A percentile compares a stretch with the other conserved stretches of the same genome.
Evolutionary conservation across 2,329 filamentous ascomycete species (phyloP).

Genomic region (Clarireedia monteithiana): DNA sequence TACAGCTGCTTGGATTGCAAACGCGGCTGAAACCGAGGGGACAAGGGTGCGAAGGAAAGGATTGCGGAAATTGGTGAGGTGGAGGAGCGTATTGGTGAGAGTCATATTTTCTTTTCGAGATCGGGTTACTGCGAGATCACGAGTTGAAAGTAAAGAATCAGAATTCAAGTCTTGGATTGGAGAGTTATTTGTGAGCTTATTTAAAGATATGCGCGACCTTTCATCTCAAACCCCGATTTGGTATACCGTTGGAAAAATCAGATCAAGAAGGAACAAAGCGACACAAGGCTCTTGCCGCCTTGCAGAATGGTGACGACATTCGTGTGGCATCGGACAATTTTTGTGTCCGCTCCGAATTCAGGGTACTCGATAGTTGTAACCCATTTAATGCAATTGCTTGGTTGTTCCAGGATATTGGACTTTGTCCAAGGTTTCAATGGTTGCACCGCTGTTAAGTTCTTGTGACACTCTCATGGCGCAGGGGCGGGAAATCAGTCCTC

Average conservation of each 20-base stretch:
- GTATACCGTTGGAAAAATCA: no score
- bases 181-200: not conserved
- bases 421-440: no score
- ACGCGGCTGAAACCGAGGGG: slow-evolving; percentile 53
- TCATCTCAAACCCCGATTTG: no score
- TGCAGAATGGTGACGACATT: not conserved
- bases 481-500: no score
- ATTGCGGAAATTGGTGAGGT: slow-evolving; percentile 51
- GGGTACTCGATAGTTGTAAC: no score
- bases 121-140: not conserved
- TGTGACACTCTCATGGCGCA: no score
- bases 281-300: not conserved
- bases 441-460: no score
- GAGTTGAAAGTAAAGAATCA: not conserved
- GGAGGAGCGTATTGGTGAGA: slow-evolving; percentile 42
- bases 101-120: slow-evolving; percentile 18
- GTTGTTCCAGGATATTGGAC: no score
- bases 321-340: no score
- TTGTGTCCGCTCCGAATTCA: no score
- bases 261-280: not conserved
- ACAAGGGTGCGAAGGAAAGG: slow-evolving; percentile 56
- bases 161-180: not conserved
- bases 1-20: slow-evolving; percentile 53
- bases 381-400: no score
- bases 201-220: no score